Evolutionary conservation across 257 asterid species (phyloP).

Genomic region (Oldenlandia corymbosa): DNA sequence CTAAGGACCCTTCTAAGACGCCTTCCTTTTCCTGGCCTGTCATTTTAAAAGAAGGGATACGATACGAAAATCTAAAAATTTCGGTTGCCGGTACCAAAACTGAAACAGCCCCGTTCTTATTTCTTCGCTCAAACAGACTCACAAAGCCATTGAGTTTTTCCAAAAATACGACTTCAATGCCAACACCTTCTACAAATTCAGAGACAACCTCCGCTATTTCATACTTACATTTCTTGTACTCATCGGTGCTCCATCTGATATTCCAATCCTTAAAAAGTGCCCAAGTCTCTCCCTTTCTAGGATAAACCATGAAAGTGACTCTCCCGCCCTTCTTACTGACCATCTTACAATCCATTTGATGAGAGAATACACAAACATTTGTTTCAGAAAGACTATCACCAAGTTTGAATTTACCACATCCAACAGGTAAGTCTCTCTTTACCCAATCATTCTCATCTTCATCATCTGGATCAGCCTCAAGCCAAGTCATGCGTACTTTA

Average conservation of each 20-base stretch:
- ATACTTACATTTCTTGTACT: slow-evolving; percentile 34
- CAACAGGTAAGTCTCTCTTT: slow-evolving; percentile 42
- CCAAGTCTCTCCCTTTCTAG: slow-evolving; percentile 71
- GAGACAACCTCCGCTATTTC: slow-evolving; percentile 69
- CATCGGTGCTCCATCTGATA: slow-evolving; percentile 42
- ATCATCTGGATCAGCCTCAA: slow-evolving; percentile 52
- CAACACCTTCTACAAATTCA: slow-evolving; percentile 35
- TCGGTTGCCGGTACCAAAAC: slow-evolving; percentile 38
- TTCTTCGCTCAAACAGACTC: slow-evolving; percentile 50
- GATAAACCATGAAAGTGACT: slow-evolving; percentile 43
- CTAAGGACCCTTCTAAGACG: slow-evolving; percentile 67
- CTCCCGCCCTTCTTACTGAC: slow-evolving; percentile 30
- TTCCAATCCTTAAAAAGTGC: slow-evolving; percentile 72
- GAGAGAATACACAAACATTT: slow-evolving; percentile 42
- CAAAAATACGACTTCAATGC: slow-evolving; percentile 46
- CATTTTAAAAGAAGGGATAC: slow-evolving; percentile 47
- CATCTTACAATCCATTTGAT: slow-evolving; percentile 33
- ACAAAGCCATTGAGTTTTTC: slow-evolving; percentile 54
- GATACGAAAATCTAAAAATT: slow-evolving; percentile 56
- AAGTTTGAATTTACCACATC: slow-evolving; percentile 57
- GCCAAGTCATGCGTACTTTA: slow-evolving; percentile 50
- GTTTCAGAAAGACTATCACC: slow-evolving; percentile 24
- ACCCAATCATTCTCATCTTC: slow-evolving; percentile 30
- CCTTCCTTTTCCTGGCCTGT: slow-evolving; percentile 61
- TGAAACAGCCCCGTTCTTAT: slow-evolving; percentile 15